Percentiles rank a stretch among this genome's conserved stretches.
Evolutionary conservation across 768 basidiomycete genomes (phyloP).

Genomic region (Xanthoconium purpureum): DNA sequence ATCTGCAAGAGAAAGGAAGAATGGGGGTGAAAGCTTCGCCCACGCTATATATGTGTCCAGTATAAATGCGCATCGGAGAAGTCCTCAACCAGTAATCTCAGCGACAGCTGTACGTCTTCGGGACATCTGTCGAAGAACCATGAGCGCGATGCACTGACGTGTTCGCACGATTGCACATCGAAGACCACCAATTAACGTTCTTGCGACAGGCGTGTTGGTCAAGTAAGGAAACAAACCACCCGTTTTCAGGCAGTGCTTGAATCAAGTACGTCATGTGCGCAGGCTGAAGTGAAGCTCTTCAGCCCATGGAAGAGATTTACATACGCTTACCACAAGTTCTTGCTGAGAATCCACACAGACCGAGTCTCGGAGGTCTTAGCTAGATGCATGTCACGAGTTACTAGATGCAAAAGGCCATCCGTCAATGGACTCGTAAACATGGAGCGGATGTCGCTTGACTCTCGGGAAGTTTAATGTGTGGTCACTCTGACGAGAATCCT

Average conservation of each 20-base stretch:
- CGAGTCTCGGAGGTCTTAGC: neutral
- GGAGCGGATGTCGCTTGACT: neutral
- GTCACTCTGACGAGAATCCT: no score
- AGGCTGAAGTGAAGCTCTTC: neutral
- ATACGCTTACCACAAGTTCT: neutral
- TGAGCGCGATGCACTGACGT: neutral
- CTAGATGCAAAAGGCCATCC: neutral
- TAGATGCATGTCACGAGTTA: neutral
- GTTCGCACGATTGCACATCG: neutral
- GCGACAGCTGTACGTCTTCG: neutral
- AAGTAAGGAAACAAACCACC: neutral
- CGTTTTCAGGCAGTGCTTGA: neutral
- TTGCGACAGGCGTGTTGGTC: neutral
- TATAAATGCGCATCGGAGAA: neutral
- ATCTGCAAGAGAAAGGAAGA: neutral
- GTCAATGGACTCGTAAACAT: neutral
- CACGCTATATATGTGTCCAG: neutral
- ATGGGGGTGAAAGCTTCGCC: neutral
- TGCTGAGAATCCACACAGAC: neutral
- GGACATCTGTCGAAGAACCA: neutral
- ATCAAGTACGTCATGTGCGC: neutral
- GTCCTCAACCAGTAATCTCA: neutral
- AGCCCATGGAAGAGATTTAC: constrained; percentile 1
- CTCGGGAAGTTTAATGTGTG: no score
- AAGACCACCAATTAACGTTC: neutral